Evolutionary conservation across 2,329 filamentous ascomycete species (phyloP), one percentile per base, ranked within the genome.

Genomic region (Calonectria montana): DNA sequence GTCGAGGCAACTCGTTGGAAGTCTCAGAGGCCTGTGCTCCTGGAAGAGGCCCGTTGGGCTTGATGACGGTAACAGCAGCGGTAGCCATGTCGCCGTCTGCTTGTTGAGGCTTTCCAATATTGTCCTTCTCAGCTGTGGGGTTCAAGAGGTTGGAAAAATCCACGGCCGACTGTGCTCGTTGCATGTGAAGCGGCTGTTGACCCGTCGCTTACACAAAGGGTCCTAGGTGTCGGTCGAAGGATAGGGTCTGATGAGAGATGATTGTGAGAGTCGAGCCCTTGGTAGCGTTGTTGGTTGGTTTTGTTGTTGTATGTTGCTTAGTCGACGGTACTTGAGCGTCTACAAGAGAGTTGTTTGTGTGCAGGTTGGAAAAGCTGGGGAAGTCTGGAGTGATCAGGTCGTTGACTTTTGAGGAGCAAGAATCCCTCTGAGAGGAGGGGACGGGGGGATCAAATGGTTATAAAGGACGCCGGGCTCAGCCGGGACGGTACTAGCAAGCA

Each of bases 121-220:
- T 64, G 73, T 79, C 72, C 67, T 76, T 71, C 47, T 80, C 77
- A 73, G 76, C 74, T 69, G 77, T 76, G 63, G 92, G 92, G 81
- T 94, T 94, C 81, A 94, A 90, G 82, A 94, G 90, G 88, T 91
- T 93, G 83, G 90, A 91, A 84, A 94, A 93, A 89, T 93, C 92
- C 85, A 93, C 91, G 83, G 92, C 91, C 78, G 92, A 93, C 80
- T 90, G 88, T 88, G 91, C 88, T 84, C 91, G 91, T 89, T 94
- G 92, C 92, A 94, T 94, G 89, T 92, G 91, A 91, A 87, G 83
- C 73, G 73, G 70, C 75, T 76, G 69, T 67, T 76, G 72, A 70
- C 61, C 64, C 63, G 55, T 57, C 39, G 65, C 62, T 69, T 66
- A 55, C 53, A 65, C 57, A 65, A 72, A 72, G 48, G 76, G 76